Evolutionary conservation across 2,329 filamentous ascomycete species (phyloP), one percentile per base, ranked within the genome.

Genomic region (Sporothrix humicola): DNA sequence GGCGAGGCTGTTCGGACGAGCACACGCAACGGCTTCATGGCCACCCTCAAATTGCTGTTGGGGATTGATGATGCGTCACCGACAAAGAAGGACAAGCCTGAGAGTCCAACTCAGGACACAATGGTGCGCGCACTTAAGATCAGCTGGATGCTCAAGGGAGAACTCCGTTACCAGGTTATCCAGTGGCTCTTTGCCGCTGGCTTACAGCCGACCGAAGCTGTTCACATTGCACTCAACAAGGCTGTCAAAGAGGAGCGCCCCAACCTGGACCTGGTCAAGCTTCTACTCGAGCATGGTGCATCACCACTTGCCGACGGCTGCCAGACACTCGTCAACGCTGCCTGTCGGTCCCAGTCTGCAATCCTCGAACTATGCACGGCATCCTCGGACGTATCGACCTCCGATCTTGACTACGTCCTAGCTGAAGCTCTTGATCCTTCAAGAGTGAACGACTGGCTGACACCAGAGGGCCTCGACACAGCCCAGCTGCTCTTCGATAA

Each of bases 1-100:
- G 88, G 88, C 0, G 87, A 89, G 71, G 85, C 87, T 4, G 83
- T 90, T 3, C 86, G 87, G 76, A 85, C 86, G 12, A 87, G 87
- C 0, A 85, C 86, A 0, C 82, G 85, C 50, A 87, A 85, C 74
- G 86, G 86, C 0, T 86, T 85, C 73, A 79, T 88, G 54, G 82
- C 81, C 0, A 87, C 82, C 44, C 79, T 90, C 9, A 83, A 86
- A 77, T 78, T 89, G 71, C 82, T 90, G 69, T 79, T 90, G 7
- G 86, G 86, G 0, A 78, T 88, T 15, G 23, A n/a, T 7, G 12
- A 20, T 9, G 8, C 42, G 3, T 7, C 26, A 17, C 8, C 17
- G 10, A 26, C 42, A 6, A 54, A 42, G 15, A 81, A 81, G 1
- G 81, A 81, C 0, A 81, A 79, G 10, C 78, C 87, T 81, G 85